Evolutionary conservation across 1,284 basidiomycete genomes (phyloP).

Genomic region (Irpex lacteus): DNA sequence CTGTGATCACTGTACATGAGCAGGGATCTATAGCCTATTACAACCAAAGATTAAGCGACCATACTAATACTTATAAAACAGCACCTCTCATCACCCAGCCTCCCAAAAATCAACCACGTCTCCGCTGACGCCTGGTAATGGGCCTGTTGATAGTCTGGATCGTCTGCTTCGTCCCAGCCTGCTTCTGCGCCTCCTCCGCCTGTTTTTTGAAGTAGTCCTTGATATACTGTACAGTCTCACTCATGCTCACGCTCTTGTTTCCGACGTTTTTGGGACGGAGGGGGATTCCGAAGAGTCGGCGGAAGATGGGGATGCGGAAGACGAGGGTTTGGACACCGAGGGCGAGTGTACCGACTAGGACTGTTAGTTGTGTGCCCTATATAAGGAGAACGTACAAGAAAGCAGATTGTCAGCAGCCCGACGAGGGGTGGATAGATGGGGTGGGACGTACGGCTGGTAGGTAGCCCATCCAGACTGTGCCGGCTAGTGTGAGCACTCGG

Average conservation of each 20-base stretch:
- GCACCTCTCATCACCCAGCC: background rate
- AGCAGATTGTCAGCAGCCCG: background rate
- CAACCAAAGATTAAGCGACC: background rate
- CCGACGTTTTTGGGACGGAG: background rate
- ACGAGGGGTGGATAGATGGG: conserved; percentile 16
- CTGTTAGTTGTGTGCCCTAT: conserved; percentile 64
- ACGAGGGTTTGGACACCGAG: conserved; percentile 46
- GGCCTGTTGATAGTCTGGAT: background rate
- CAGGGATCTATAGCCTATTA: background rate
- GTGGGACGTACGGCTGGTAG: conserved; percentile 50
- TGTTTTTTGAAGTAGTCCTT: conserved; percentile 1
- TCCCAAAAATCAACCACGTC: background rate
- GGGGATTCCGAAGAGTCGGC: conserved; percentile 47
- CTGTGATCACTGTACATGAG: background rate
- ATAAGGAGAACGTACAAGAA: background rate
- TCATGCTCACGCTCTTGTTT: conserved; percentile 2
- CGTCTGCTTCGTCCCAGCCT: background rate
- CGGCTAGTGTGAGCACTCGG: conserved; percentile 55
- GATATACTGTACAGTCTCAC: background rate
- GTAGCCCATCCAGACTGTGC: conserved; percentile 59
- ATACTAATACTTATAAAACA: background rate
- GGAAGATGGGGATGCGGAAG: conserved; percentile 46
- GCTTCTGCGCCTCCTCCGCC: background rate
- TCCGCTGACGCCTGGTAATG: background rate
- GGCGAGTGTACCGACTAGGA: conserved; percentile 45